Evolutionary conservation across 208 protist genomes (phyloP), one percentile per base, ranked within the genome.

Genomic region (Acanthamoeba rhysodes): DNA sequence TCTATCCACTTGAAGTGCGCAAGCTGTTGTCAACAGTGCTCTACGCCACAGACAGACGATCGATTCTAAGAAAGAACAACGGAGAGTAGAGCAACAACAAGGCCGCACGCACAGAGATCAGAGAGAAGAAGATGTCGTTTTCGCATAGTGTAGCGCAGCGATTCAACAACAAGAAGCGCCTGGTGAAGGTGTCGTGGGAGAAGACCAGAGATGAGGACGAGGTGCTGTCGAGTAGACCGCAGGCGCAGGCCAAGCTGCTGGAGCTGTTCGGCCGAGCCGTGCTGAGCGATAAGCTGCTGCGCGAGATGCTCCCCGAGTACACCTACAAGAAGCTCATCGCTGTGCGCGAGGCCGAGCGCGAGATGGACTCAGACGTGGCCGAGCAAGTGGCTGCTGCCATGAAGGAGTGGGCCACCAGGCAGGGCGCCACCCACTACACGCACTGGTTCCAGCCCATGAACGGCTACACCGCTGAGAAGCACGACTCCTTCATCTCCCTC

Each of bases 371-470:
- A 0, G 85, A 62, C 18, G 22, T 95, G 68, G 95, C 95, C 32
- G 95, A 95, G 62, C 94, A 95, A 62, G 84, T 95, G 12, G 98
- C 98, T 18, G 90, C 95, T 32, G 98, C 97, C 22, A 94, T 98
- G 84, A 96, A 97, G 59, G 97, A 98, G 64, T 99, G 98, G 98
- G 98, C 97, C 22, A 91, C 96, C 34, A 95, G 95, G 34, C 90
- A 97, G 45, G 98, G 98, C 74, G 98, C 97, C 4, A 98, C 97
- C 53, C 95, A 96, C 88, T 98, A 96, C 78, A 96, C 96, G 29
- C 98, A 98, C 94, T 98, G 98, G 98, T 99, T 99, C 93, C 96
- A 98, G 85, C 98, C 97, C 62, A 80, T 98, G 53, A 97, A 76
- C 64, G 91, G 76, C 10, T 64, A 78, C 20, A 97, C 96, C 53